Base-by-base conservation (phyloP, 257 asterid species). In the Misopates orontium region DNA sequence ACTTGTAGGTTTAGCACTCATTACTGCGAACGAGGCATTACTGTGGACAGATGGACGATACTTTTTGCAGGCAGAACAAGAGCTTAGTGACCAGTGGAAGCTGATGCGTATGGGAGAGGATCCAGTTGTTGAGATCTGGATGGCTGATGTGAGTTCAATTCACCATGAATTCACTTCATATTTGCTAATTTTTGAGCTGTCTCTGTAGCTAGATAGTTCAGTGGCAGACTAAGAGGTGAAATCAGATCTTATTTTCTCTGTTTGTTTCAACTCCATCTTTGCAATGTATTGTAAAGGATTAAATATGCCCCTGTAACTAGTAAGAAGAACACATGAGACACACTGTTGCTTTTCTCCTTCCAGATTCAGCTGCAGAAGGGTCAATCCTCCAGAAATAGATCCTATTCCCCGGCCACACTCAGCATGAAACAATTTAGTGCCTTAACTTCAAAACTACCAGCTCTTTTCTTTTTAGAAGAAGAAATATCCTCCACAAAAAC, bases 31-130 rank as follows among this genome's bases (percentile, higher is more conserved):
- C 12, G 89, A 85, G 80, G 97, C 99, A 13, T 77, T 88, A 41
- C 84, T 93, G 20, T 90, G 99, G 99, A 93, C 99, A 16, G 99
- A 93, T 73, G 99, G 96, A 22, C 80, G 97, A 21, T 93, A 93
- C 77, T 93, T 93, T 77, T 78, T 93, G 75, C 99, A 93, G 83
- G 97, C 99, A 59, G 79, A 79, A 36, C 85, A 84, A 23, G 87
- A 93, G 82, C 99, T 93, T 60, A 75, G 88, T 64, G 72, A 74
- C 59, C 87, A 83, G 71, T 93, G 99, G 99, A 88, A 84, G 83
- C 97, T 93, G 81, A 93, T 93, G 99, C 96, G 97, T 8, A 75
- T 79, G 70, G 95, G 90, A 57, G 95, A 84, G 71, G 96, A 93
- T 56, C 95, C 96, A 40, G 36, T 83, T 56, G 92, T 87, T 49